Conservation (phyloP, 352 stramenopile genomes). For the Phytopythium cucurbitacearum region DNA sequence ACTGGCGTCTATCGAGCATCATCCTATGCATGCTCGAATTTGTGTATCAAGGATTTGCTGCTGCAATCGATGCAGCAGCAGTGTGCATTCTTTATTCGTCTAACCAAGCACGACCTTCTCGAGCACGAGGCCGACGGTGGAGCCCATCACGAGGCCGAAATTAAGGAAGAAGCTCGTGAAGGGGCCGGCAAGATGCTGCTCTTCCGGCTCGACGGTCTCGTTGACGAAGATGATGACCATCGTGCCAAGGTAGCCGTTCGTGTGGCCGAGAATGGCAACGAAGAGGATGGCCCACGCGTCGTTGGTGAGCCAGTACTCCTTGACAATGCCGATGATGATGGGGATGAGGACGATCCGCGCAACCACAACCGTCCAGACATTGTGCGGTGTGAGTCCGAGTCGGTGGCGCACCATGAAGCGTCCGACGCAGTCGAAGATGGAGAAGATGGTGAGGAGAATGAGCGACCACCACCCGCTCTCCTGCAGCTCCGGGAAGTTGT, state of each 20-base stretch:
- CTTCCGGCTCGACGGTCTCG: conserved; percentile 65
- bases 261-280: conserved; percentile 59
- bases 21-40: background rate
- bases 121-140: conserved; percentile 56
- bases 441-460: conserved; percentile 77
- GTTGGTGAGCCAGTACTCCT: conserved; percentile 61
- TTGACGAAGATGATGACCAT: conserved; percentile 80
- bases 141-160: conserved; percentile 76
- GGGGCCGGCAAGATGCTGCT: conserved; percentile 64
- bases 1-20: background rate
- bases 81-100: conserved; percentile 7
- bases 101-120: conserved; percentile 53
- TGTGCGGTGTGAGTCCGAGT: conserved; percentile 50
- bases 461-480: conserved; percentile 77
- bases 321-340: conserved; percentile 67
- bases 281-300: conserved; percentile 73
- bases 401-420: conserved; percentile 71
- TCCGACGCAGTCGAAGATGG: conserved; percentile 60
- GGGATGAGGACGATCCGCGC: conserved; percentile 57
- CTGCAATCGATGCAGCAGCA: conserved; percentile 7
- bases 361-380: conserved; percentile 62
- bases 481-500: conserved; percentile 70
- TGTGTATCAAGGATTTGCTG: background rate
- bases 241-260: conserved; percentile 79
- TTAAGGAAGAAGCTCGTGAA: conserved; percentile 88